Percentiles rank a stretch among this genome's conserved stretches.
Conservation (phyloP, 1,139 yeast genomes). For the Keqinozyma sinolaborantium region DNA sequence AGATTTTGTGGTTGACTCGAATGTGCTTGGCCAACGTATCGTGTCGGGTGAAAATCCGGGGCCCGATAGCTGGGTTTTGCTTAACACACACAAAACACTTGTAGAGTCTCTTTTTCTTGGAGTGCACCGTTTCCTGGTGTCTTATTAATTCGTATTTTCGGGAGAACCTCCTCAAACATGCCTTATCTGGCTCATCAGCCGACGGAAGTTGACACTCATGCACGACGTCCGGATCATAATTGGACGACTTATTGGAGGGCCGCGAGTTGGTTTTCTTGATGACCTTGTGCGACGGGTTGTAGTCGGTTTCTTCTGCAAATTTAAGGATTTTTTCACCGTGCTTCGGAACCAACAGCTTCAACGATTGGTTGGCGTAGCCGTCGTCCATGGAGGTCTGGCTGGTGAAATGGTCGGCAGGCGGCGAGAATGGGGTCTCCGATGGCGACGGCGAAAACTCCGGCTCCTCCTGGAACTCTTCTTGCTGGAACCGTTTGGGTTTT, state of each 20-base stretch:
- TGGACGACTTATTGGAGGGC: slow-evolving; percentile 35
- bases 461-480: background rate
- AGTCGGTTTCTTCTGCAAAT: background rate
- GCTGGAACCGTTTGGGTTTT: slow-evolving; percentile 2
- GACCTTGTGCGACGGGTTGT: slow-evolving; percentile 17
- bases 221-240: slow-evolving; percentile 48
- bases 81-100: slow-evolving; percentile 84
- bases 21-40: slow-evolving; percentile 94
- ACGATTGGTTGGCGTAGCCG: background rate
- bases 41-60: slow-evolving; percentile 84
- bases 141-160: slow-evolving; percentile 92
- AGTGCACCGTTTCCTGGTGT: slow-evolving; percentile 95
- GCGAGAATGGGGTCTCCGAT: background rate
- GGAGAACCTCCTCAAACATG: slow-evolving; percentile 81
- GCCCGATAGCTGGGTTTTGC: slow-evolving; percentile 46
- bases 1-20: slow-evolving; percentile 78
- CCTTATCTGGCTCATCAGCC: slow-evolving; percentile 47
- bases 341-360: background rate
- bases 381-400: background rate
- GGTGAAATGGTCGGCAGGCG: background rate
- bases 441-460: background rate
- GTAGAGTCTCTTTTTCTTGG: slow-evolving; percentile 79
- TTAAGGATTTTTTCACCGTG: background rate
- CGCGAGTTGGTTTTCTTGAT: slow-evolving; percentile 22
- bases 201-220: slow-evolving; percentile 49